phyloP scores from a whole-genome alignment of 345 rosid species.

The Populus nigra region DNA sequence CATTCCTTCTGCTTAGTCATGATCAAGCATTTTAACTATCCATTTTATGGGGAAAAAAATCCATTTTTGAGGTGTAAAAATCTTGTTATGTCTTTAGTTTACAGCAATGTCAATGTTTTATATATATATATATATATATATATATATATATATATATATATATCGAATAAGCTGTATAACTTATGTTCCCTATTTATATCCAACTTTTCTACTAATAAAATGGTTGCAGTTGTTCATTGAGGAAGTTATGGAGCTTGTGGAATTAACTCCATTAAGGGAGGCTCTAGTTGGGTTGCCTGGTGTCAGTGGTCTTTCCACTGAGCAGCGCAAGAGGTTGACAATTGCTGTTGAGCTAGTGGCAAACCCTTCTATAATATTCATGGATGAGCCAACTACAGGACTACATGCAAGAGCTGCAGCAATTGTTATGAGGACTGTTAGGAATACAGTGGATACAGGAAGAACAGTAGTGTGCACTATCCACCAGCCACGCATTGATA shows the following conservation, averaged over 20 bases:
- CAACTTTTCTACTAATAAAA: too few relatives aligned
- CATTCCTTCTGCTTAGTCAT: too few relatives aligned
- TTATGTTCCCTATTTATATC: not conserved
- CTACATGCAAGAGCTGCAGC: conserved; percentile 96
- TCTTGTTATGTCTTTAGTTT: too few relatives aligned
- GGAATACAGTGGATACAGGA: conserved; percentile 89
- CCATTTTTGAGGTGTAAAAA: too few relatives aligned
- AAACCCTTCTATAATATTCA: conserved; percentile 85
- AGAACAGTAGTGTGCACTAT: conserved; percentile 92
- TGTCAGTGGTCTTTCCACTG: conserved; percentile 70
- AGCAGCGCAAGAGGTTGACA: conserved; percentile 86
- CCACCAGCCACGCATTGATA: conserved; percentile 90
- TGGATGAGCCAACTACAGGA: conserved; percentile 97
- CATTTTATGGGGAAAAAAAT: too few relatives aligned
- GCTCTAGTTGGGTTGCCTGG: conserved; percentile 83
- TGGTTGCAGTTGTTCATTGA: conserved; percentile 35
- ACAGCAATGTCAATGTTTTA: too few relatives aligned
- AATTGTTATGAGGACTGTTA: conserved; percentile 81
- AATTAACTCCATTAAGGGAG: conserved; percentile 51
- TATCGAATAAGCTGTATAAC: too few relatives aligned
- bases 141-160: too few relatives aligned
- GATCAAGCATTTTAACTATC: too few relatives aligned
- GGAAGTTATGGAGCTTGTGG: conserved; percentile 92
- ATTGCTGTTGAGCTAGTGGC: conserved; percentile 95
- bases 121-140: too few relatives aligned